Evolutionary conservation across 2,329 filamentous ascomycete species (phyloP).

Genomic region (Fragosphaeria purpurea): DNA sequence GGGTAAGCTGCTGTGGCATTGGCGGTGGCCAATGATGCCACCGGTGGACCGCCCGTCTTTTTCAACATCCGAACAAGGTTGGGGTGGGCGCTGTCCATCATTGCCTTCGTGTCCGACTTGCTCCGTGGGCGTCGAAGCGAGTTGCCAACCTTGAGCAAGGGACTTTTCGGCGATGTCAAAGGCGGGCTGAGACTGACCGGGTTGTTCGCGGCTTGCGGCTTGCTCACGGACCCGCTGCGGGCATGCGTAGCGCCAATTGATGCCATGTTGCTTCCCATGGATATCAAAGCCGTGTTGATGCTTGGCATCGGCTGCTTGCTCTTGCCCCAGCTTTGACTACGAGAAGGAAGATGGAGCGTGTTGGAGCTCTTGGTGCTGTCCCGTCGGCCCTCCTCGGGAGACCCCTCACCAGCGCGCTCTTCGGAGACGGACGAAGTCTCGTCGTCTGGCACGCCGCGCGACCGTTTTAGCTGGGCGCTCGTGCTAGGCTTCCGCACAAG

Average conservation of each 20-base stretch:
- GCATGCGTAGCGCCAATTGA: conserved; percentile 47
- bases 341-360: conserved; percentile 41
- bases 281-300: conserved; percentile 48
- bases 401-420: conserved; percentile 14
- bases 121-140: conserved; percentile 44
- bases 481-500: conserved; percentile 41
- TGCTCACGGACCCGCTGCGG: conserved; percentile 50
- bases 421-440: conserved; percentile 22
- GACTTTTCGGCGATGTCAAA: conserved; percentile 34
- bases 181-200: conserved; percentile 25
- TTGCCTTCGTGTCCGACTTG: conserved; percentile 41
- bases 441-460: conserved; percentile 28
- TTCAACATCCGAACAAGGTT: conserved; percentile 42
- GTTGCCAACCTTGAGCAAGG: conserved; percentile 37
- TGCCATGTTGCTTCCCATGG: conserved; percentile 44
- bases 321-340: conserved; percentile 39
- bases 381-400: conserved; percentile 19
- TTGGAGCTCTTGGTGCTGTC: conserved; percentile 29
- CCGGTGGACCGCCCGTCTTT: conserved; percentile 43
- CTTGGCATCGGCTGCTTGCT: conserved; percentile 41
- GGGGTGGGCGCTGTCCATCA: conserved; percentile 26
- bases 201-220: conserved; percentile 2
- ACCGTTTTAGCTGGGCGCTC: conserved; percentile 35
- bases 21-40: conserved; percentile 34
- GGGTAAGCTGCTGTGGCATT: conserved; percentile 18